phyloP scores from a whole-genome alignment of 352 stramenopile species.

The Paralagenidium karlingii region DNA sequence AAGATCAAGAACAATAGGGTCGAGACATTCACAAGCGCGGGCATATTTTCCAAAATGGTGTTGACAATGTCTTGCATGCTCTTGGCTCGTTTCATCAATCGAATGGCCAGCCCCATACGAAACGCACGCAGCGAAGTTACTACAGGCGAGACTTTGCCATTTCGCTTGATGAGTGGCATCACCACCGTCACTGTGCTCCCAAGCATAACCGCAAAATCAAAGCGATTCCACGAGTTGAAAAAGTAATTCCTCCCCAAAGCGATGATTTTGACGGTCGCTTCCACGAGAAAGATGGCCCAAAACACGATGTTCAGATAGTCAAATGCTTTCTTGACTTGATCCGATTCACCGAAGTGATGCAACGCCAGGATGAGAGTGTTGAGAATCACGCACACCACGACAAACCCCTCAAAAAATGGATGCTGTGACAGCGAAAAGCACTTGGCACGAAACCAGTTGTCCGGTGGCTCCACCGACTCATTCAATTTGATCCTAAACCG shows the following conservation, averaged over 20 bases:
- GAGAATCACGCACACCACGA: constrained; percentile 17
- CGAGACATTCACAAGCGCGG: constrained; percentile 63
- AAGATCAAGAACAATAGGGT: constrained; percentile 55
- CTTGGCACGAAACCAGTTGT: constrained; percentile 5
- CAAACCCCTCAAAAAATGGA: constrained; percentile 13
- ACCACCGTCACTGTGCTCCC: constrained; percentile 24
- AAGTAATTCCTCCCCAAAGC: constrained; percentile 48
- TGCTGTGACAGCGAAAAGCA: constrained; percentile 23
- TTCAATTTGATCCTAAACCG: constrained; percentile 11
- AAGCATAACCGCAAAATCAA: constrained; percentile 48
- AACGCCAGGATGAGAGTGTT: constrained; percentile 29
- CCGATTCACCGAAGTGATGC: constrained; percentile 18
- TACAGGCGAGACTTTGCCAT: constrained; percentile 27
- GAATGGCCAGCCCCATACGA: constrained; percentile 37
- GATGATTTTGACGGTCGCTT: constrained; percentile 51
- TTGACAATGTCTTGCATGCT: constrained; percentile 50
- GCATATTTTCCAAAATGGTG: constrained; percentile 58
- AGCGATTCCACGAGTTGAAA: constrained; percentile 45
- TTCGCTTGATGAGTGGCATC: constrained; percentile 17
- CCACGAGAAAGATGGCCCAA: constrained; percentile 37
- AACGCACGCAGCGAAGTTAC: constrained; percentile 45
- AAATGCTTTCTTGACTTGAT: constrained; percentile 5
- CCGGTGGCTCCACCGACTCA: constrained; percentile 13
- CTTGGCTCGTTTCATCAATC: constrained; percentile 31
- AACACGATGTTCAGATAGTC: constrained; percentile 26